A percentile compares a stretch with the other conserved stretches of the same genome.
Evolutionary conservation across 257 asterid species (phyloP).

Genomic region (Nicotiana benthamiana): DNA sequence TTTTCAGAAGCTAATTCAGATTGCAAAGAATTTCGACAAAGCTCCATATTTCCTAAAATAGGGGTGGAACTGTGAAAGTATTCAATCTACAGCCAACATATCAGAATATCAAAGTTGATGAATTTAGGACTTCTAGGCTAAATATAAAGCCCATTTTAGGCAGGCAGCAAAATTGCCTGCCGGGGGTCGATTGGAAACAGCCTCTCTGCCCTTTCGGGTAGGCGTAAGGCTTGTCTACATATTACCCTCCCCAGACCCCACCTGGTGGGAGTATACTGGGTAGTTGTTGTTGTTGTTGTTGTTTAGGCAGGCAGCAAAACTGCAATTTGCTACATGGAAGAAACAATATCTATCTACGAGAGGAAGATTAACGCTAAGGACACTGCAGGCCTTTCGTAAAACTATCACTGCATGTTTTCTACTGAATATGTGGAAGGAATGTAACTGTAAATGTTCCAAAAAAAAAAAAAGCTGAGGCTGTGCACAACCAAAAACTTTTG

Average conservation of each 20-base stretch:
- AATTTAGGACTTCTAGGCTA: neutral
- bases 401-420: neutral
- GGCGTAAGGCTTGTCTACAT: too few relatives aligned
- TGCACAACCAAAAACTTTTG: neutral
- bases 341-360: neutral
- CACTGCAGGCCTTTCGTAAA: neutral
- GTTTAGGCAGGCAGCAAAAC: neutral
- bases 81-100: neutral
- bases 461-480: neutral
- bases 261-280: too few relatives aligned
- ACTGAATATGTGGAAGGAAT: neutral
- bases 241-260: too few relatives aligned
- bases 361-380: neutral
- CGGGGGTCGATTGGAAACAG: too few relatives aligned
- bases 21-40: neutral
- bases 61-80: neutral
- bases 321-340: neutral
- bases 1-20: neutral
- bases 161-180: neutral
- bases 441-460: neutral
- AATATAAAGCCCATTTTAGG: neutral
- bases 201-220: too few relatives aligned
- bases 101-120: neutral
- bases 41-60: neutral
- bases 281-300: too few relatives aligned